Percentiles rank a stretch among this genome's conserved stretches.
Conservation (phyloP, 441 rosid species). For the Aleurites moluccanus region DNA sequence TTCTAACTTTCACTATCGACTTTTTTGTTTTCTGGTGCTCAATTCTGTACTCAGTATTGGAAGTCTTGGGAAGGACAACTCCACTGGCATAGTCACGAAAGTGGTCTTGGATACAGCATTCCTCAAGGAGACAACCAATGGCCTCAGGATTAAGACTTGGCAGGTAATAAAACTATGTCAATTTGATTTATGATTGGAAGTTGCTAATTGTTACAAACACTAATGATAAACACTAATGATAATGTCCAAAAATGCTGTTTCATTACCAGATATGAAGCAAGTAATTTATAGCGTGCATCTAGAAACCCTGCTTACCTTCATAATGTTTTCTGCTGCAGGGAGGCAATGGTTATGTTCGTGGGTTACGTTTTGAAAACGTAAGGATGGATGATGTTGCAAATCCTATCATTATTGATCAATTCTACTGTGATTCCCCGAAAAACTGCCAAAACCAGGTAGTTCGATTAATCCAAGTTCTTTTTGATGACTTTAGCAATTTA, state of each 20-base stretch:
- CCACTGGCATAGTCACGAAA: slow-evolving; percentile 68
- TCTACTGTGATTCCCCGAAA: slow-evolving; percentile 90
- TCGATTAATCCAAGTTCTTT: slow-evolving; percentile 2
- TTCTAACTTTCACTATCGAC: neutral
- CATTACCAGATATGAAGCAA: neutral
- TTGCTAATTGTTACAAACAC: neutral
- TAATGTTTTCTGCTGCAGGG: slow-evolving; percentile 49
- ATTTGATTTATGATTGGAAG: neutral
- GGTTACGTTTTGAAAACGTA: slow-evolving; percentile 75
- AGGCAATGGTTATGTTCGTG: slow-evolving; percentile 87
- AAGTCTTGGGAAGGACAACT: slow-evolving; percentile 86
- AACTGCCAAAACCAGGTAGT: slow-evolving; percentile 82
- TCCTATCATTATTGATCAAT: slow-evolving; percentile 93
- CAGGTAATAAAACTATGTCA: slow-evolving; percentile 51
- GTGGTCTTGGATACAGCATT: slow-evolving; percentile 88
- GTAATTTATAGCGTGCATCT: neutral
- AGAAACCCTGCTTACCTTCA: neutral
- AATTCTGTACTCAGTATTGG: slow-evolving; percentile 62
- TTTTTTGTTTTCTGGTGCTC: neutral
- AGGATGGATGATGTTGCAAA: slow-evolving; percentile 78
- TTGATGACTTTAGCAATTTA: neutral
- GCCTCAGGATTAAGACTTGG: slow-evolving; percentile 96
- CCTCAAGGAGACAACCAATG: slow-evolving; percentile 74
- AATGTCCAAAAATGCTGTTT: neutral
- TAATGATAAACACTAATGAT: no score